Evolutionary conservation across 345 rosid species (phyloP).

Genomic region (Eucalyptus lansdowneana): DNA sequence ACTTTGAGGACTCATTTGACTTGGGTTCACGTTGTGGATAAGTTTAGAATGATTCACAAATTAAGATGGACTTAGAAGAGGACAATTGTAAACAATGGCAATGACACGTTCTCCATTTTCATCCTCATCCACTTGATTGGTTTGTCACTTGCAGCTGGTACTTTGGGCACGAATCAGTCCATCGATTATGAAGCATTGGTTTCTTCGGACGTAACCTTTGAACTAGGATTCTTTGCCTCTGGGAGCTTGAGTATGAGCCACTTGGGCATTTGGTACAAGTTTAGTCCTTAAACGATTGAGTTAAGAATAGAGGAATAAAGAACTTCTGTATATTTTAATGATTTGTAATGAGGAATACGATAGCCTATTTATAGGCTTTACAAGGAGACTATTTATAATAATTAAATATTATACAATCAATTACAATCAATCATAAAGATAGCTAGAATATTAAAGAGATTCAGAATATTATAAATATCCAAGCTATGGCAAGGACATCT

Average conservation of each 20-base stretch:
- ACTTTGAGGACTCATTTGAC: neutral
- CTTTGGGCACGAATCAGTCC: neutral
- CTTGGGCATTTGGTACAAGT: neutral
- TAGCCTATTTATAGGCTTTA: too few relatives aligned
- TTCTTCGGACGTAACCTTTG: neutral
- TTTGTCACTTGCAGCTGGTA: neutral
- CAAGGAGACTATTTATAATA: too few relatives aligned
- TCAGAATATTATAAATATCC: too few relatives aligned
- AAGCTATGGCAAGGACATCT: too few relatives aligned
- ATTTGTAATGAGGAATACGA: too few relatives aligned
- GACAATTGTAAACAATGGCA: neutral
- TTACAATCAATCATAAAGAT: too few relatives aligned
- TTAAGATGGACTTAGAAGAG: neutral
- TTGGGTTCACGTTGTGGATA: neutral
- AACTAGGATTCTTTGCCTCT: constrained; percentile 9
- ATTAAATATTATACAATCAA: too few relatives aligned
- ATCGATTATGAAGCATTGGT: neutral
- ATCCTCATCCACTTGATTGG: neutral
- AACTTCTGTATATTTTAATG: too few relatives aligned
- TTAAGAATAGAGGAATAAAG: too few relatives aligned
- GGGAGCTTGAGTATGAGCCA: constrained; percentile 1
- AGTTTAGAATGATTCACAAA: neutral
- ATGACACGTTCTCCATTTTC: neutral
- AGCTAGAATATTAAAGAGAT: too few relatives aligned
- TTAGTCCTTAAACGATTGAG: too few relatives aligned